Evolutionary conservation across 2,329 filamentous ascomycete genomes (phyloP).

Genomic region (Colletotrichum neosansevieriae): DNA sequence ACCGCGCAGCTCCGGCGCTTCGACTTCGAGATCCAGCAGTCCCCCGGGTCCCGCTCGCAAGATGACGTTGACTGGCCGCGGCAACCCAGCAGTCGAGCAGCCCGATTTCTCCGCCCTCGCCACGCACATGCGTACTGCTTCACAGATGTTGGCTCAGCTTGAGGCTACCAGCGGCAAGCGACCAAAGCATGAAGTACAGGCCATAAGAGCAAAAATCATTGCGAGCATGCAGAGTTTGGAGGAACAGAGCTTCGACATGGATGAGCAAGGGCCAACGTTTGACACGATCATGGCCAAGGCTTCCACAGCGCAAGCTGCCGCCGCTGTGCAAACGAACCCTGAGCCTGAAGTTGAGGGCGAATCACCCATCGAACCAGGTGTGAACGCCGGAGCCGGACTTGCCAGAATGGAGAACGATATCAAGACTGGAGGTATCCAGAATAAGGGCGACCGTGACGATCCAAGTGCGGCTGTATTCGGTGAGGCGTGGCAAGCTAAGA

Average conservation of each 20-base stretch:
- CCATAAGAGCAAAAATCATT: slow-evolving; percentile 88
- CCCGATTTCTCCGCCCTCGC: slow-evolving; percentile 86
- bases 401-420: slow-evolving; percentile 91
- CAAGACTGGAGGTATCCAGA: slow-evolving; percentile 85
- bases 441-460: slow-evolving; percentile 85
- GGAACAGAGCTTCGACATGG: slow-evolving; percentile 84
- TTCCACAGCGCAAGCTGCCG: slow-evolving; percentile 63
- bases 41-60: slow-evolving; percentile 73
- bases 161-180: slow-evolving; percentile 85
- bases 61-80: slow-evolving; percentile 69
- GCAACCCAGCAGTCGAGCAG: slow-evolving; percentile 72
- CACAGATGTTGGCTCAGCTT: slow-evolving; percentile 87
- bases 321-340: slow-evolving; percentile 56
- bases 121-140: slow-evolving; percentile 88
- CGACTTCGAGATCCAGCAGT: slow-evolving; percentile 74
- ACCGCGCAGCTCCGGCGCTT: slow-evolving; percentile 76
- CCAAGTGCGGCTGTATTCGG: slow-evolving; percentile 89
- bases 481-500: slow-evolving; percentile 87
- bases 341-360: slow-evolving; percentile 68
- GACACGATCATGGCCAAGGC: slow-evolving; percentile 85
- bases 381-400: slow-evolving; percentile 79
- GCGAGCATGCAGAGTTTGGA: slow-evolving; percentile 90
- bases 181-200: slow-evolving; percentile 83
- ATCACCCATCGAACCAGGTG: slow-evolving; percentile 60
- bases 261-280: slow-evolving; percentile 79